A percentile compares a stretch with the other conserved stretches of the same genome.
Evolutionary conservation across 2,329 filamentous ascomycete species (phyloP).

Genomic region (Cryphonectria japonica): DNA sequence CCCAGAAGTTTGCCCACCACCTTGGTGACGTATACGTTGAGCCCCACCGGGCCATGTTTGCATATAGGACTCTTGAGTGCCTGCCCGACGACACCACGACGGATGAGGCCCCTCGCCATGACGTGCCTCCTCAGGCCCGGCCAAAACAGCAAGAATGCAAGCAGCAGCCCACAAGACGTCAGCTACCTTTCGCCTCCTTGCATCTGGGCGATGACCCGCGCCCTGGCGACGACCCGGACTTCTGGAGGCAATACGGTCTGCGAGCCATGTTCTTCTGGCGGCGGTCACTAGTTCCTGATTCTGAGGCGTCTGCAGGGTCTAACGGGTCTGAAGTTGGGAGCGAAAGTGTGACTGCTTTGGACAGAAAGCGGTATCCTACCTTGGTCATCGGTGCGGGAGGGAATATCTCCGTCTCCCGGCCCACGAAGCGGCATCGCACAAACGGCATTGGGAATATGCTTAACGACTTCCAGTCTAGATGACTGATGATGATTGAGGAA

Average conservation of each 20-base stretch:
- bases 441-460: neutral
- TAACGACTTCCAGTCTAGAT: neutral
- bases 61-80: neutral
- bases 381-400: neutral
- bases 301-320: neutral
- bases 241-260: neutral
- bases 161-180: neutral
- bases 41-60: neutral
- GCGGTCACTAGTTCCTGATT: constrained; percentile 2
- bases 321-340: neutral
- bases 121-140: neutral
- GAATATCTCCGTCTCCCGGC: neutral
- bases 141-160: neutral
- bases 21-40: neutral
- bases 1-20: neutral
- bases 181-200: constrained; percentile 17
- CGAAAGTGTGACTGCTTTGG: too few relatives aligned
- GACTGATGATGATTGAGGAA: neutral
- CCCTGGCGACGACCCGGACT: neutral
- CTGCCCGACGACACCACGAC: neutral
- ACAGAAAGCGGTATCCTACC: too few relatives aligned
- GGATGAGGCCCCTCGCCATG: too few relatives aligned
- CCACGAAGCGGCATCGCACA: neutral
- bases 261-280: constrained; percentile 19
- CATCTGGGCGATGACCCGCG: constrained; percentile 8